Evolutionary conservation across 352 stramenopile species (phyloP).

Genomic region (Globisporangium heterothallicum): DNA sequence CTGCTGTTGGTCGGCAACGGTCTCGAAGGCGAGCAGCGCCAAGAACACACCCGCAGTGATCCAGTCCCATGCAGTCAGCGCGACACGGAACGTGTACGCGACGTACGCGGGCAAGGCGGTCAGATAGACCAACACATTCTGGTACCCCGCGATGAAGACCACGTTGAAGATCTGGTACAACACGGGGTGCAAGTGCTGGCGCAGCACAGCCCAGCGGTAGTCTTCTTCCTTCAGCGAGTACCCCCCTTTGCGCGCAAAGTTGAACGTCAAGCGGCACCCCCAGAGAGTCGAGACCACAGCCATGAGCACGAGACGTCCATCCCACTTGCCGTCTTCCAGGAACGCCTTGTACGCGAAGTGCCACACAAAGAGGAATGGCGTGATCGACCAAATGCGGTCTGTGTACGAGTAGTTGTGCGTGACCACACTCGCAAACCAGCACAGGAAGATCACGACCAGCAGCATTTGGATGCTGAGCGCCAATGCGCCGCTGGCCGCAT

Average conservation of each 20-base stretch:
- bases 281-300: conserved; percentile 76
- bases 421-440: conserved; percentile 56
- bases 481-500: conserved; percentile 30
- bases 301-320: conserved; percentile 73
- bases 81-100: conserved; percentile 38
- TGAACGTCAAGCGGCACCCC: conserved; percentile 86
- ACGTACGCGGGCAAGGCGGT: conserved; percentile 73
- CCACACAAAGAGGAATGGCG: conserved; percentile 84
- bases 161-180: conserved; percentile 89
- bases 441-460: conserved; percentile 33
- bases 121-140: conserved; percentile 84
- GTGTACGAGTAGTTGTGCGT: conserved; percentile 90
- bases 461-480: conserved; percentile 42
- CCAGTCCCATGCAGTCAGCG: conserved; percentile 64
- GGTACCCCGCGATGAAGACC: conserved; percentile 88
- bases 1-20: conserved; percentile 89
- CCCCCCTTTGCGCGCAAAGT: conserved; percentile 89
- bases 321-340: conserved; percentile 51
- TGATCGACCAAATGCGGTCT: conserved; percentile 91
- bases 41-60: conserved; percentile 67
- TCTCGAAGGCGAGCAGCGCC: conserved; percentile 70
- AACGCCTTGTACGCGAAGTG: conserved; percentile 59
- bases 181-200: conserved; percentile 73
- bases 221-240: conserved; percentile 89
- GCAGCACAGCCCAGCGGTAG: conserved; percentile 88